Evolutionary conservation across 306 rosid species (phyloP).

Genomic region (Medicago arabica): DNA sequence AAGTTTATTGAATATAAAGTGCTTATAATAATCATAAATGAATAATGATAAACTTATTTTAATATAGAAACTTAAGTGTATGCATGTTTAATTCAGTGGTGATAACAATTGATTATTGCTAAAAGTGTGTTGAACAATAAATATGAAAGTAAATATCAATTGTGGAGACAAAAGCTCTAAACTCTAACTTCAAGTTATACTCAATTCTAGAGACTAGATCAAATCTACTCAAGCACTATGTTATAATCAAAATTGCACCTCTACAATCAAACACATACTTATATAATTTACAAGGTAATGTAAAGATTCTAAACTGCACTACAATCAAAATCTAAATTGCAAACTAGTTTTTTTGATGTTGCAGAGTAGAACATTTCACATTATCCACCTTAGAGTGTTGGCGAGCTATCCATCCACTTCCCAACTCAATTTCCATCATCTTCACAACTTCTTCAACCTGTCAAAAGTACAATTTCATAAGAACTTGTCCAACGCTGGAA

Average conservation of each 20-base stretch:
- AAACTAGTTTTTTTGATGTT: conserved; percentile 4
- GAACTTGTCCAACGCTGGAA: neutral
- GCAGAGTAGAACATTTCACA: conserved; percentile 16
- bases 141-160: neutral
- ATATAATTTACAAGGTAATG: neutral
- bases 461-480: neutral
- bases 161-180: neutral
- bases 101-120: neutral
- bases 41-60: neutral
- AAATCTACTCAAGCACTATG: neutral
- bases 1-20: too few species aligned
- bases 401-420: conserved; percentile 70
- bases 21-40: too few species aligned
- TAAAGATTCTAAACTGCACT: neutral
- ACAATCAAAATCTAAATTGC: neutral
- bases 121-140: neutral
- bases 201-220: neutral
- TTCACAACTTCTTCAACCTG: conserved; percentile 73
- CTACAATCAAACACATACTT: neutral
- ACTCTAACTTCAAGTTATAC: neutral
- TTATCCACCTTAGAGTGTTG: conserved; percentile 66
- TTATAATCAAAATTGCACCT: neutral
- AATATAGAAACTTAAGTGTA: neutral
- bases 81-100: neutral
- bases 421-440: conserved; percentile 85